These are phyloP conservation scores for Leccinum ochraceum DNA, from an alignment of 768 basidiomycete species.

Conservation along the genomic window DNA sequence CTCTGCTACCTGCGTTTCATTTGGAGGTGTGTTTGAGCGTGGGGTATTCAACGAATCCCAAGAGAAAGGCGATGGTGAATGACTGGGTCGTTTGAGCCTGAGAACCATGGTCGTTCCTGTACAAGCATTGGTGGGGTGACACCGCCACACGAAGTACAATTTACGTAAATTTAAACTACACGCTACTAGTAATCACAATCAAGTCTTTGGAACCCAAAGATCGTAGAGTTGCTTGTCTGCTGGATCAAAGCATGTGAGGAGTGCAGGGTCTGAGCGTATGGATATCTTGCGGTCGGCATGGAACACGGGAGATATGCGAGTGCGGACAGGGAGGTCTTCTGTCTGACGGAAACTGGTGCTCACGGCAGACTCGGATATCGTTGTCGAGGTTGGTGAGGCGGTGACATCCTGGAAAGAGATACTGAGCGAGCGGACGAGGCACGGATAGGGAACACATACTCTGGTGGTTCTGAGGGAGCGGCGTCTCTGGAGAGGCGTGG, in stretches of 20 bases:
- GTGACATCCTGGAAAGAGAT: slow-evolving; percentile 16
- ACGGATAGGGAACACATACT: slow-evolving; percentile 11
- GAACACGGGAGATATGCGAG: slow-evolving; percentile 22
- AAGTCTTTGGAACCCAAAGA: slow-evolving; percentile 61
- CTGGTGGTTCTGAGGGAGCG: slow-evolving; percentile 15
- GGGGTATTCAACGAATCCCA: slow-evolving; percentile 52
- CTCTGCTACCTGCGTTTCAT: slow-evolving; percentile 40
- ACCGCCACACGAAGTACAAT: neutral
- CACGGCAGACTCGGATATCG: slow-evolving; percentile 31
- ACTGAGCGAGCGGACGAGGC: neutral
- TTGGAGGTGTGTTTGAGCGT: slow-evolving; percentile 29
- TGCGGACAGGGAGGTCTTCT: slow-evolving; percentile 21
- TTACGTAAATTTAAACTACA: slow-evolving; percentile 23
- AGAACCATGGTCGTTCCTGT: slow-evolving; percentile 38
- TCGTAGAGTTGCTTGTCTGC: slow-evolving; percentile 76
- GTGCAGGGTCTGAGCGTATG: slow-evolving; percentile 64
- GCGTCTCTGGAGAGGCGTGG: slow-evolving; percentile 18
- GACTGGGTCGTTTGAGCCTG: slow-evolving; percentile 44
- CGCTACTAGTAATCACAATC: slow-evolving; percentile 1
- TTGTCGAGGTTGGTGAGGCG: slow-evolving; percentile 32
- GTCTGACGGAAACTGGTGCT: slow-evolving; percentile 24
- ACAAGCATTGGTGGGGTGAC: neutral
- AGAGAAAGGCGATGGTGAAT: slow-evolving; percentile 57
- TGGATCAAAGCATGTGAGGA: slow-evolving; percentile 74
- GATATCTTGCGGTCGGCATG: slow-evolving; percentile 38